Evolutionary conservation across 192 early-diverging fungal genomes (phyloP), one percentile per base, ranked within the genome.

Genomic region (Martensiomyces pterosporus): DNA sequence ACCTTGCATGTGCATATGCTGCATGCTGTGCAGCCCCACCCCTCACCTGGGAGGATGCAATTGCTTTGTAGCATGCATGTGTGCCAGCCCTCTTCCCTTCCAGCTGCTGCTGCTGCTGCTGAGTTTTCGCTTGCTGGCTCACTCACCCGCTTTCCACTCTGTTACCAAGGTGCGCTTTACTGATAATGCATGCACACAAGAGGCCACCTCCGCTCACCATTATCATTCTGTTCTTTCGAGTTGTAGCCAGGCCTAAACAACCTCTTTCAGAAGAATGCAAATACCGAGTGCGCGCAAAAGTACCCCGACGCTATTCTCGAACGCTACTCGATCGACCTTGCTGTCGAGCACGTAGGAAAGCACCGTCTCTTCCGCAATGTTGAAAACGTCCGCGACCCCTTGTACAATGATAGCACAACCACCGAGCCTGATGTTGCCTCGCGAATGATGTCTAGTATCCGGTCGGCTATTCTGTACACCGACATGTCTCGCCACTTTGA

Each of bases 401-500:
- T 77, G 43, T 79, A 78, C 26, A 67, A 58, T 42, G 62, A 67
- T 39, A 65, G 65, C 25, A 81, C 80, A 0, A 76, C 79, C 24
- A 59, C 62, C 5, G 57, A 67, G 33, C 36, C 51, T 15, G 60
- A 67, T 26, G 52, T 75, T 19, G 64, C 64, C 25, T 59, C 64
- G 12, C 64, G 71, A 18, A 75, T 75, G 65, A 57, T 63, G 23
- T 55, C 43, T 35, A 63, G 65, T 52, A 52, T 75, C 13, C 43
- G 43, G 0, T 33, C 88, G 52, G 85, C 82, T 32, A 91, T 97
- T 47, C 75, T 97, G 29, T 80, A 84, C 15, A 97, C 94, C 1
- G 94, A 97, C 58, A 97, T 97, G 94, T 69, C 79, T 2, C 81
- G 85, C 9, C 94, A 97, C 59, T 97, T 91, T 73, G 77, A 52